Base-by-base conservation (phyloP, 257 asterid genomes). In the Eustoma russellianum region DNA sequence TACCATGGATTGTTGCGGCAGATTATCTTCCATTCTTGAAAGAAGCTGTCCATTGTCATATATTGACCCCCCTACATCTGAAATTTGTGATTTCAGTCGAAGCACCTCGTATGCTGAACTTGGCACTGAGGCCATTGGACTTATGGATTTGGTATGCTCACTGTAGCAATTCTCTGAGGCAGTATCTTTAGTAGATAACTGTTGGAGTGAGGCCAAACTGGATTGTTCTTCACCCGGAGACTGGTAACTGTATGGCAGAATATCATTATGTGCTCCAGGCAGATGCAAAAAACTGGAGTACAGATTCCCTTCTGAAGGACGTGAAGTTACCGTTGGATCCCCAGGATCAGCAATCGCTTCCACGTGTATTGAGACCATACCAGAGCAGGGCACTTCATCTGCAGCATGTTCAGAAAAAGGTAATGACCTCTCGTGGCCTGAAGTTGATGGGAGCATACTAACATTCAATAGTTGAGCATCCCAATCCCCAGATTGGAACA, bases 41-140 rank as follows among this genome's bases (percentile, higher is more conserved):
- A 60, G 18, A 19, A 54, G 41, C 33, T 33, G 34, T 43, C 52
- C 33, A 52, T 57, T 48, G 64, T 64, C 61, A 57, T 40, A 18
- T 16, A 48, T 50, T 15, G 51, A 40, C 50, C 47, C 17, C 55
- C 63, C 66, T 48, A 62, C 62, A 33, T 69, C 84, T 56, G 59
- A 63, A 64, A 34, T 41, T 57, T 66, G 55, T 62, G 55, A 65
- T 59, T 44, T 62, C 14, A 46, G 65, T 41, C 62, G 72, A 65
- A 48, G 59, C 67, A 63, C 66, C 70, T 67, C 55, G 17, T 61
- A 77, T 44, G 63, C 61, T 7, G 52, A 46, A 65, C 67, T 46
- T 43, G 67, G 55, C 51, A 64, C 69, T 17, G 65, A 69, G 34
- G 71, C 55, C 46, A 50, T 61, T 43, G 66, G 76, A 58, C 48